These are phyloP conservation scores for Mycena capillaripes DNA, from an alignment of 768 basidiomycete genomes.

Conservation along the genomic window DNA sequence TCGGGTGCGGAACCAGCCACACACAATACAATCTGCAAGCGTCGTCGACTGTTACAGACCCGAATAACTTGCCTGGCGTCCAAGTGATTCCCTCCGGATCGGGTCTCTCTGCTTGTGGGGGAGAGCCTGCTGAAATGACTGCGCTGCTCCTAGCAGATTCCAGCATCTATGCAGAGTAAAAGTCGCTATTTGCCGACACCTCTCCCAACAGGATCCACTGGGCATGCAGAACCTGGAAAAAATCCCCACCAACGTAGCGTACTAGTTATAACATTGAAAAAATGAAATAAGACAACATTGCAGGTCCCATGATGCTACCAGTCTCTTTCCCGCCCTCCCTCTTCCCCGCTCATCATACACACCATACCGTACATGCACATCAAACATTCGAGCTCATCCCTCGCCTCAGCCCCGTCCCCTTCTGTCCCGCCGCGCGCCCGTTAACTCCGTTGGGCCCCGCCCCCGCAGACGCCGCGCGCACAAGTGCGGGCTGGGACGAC, in stretches of 20 bases:
- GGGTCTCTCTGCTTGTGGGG: not conserved
- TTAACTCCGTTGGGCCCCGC: constrained; percentile 7
- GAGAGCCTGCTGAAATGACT: too few species aligned
- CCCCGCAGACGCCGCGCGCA: not conserved
- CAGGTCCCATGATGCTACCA: too few species aligned
- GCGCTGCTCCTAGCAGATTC: too few species aligned
- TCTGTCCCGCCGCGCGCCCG: not conserved
- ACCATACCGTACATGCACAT: not conserved
- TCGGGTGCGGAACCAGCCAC: not conserved
- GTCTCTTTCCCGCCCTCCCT: too few species aligned
- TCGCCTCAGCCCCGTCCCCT: not conserved
- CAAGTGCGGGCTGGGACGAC: not conserved
- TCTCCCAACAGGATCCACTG: too few species aligned
- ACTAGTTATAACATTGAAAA: too few species aligned
- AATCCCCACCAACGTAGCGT: too few species aligned
- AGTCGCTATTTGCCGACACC: too few species aligned
- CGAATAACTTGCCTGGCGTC: constrained; percentile 11
- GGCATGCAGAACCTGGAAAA: too few species aligned
- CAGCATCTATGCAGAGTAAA: too few species aligned
- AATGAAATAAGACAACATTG: too few species aligned
- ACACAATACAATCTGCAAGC: constrained; percentile 27
- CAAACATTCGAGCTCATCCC: constrained; percentile 24
- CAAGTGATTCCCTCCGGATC: constrained; percentile 11
- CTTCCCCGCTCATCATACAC: too few species aligned
- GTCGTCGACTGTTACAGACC: constrained; percentile 22